phyloP scores from a whole-genome alignment of 768 basidiomycete genomes.

The Lactarius evosmus region DNA sequence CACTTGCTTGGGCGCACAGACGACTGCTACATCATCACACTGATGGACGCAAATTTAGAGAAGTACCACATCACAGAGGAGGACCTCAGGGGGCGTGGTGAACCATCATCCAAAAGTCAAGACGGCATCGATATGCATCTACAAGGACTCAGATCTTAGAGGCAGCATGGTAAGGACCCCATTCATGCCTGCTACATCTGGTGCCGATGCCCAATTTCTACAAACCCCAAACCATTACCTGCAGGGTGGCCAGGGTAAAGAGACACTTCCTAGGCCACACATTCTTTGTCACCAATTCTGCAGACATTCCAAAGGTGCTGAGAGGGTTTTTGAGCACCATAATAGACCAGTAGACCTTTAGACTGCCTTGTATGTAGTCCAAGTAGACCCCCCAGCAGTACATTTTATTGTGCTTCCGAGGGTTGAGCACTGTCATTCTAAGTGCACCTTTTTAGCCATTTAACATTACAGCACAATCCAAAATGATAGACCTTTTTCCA shows the following conservation, averaged over 20 bases:
- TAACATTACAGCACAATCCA: too few species aligned
- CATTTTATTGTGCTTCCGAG: too few species aligned
- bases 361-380: neutral
- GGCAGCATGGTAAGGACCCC: slow-evolving; percentile 49
- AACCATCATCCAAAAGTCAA: slow-evolving; percentile 60
- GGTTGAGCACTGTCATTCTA: too few species aligned
- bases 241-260: too few species aligned
- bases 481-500: too few species aligned
- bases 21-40: slow-evolving; percentile 70
- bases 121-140: slow-evolving; percentile 65
- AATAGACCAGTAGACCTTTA: slow-evolving; percentile 27
- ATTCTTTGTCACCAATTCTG: slow-evolving; percentile 57
- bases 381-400: neutral
- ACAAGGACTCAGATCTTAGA: slow-evolving; percentile 69
- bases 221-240: too few species aligned
- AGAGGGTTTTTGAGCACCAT: slow-evolving; percentile 51
- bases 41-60: slow-evolving; percentile 69
- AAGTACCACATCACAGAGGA: slow-evolving; percentile 60
- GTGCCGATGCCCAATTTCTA: too few species aligned
- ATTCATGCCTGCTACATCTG: neutral
- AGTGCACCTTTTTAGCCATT: too few species aligned
- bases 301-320: slow-evolving; percentile 61
- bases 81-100: slow-evolving; percentile 55
- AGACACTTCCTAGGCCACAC: slow-evolving; percentile 58
- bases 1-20: slow-evolving; percentile 37